Percentiles rank a stretch among this genome's conserved stretches.
Conservation (phyloP, 2,329 filamentous ascomycete genomes). For the Fusarium pseudocircinatum region DNA sequence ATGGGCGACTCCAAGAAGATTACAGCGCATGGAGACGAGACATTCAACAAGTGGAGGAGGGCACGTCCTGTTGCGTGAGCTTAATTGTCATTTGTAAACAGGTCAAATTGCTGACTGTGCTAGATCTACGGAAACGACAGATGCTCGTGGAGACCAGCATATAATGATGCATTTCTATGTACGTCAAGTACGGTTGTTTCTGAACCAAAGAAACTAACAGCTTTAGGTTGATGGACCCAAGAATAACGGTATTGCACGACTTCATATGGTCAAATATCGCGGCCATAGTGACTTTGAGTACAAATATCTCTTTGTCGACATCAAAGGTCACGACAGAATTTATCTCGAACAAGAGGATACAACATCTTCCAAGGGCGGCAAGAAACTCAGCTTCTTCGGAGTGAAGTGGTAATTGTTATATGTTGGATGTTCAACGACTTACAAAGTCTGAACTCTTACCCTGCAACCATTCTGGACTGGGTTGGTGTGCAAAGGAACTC, state of each 20-base stretch:
- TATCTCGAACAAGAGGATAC: constrained; percentile 71
- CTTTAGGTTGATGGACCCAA: constrained; percentile 77
- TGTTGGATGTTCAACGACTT: background rate
- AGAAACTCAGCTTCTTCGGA: constrained; percentile 67
- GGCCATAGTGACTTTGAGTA: constrained; percentile 78
- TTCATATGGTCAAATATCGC: constrained; percentile 79
- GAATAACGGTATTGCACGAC: constrained; percentile 75
- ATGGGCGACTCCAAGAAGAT: constrained; percentile 82
- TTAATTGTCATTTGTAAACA: background rate
- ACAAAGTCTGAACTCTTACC: background rate
- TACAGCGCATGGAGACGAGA: constrained; percentile 81
- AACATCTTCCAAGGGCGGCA: constrained; percentile 47
- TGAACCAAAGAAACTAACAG: constrained; percentile 2
- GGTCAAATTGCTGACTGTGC: constrained; percentile 40
- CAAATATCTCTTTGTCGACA: constrained; percentile 81
- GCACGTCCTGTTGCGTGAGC: constrained; percentile 68
- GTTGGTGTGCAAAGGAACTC: background rate
- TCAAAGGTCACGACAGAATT: constrained; percentile 74
- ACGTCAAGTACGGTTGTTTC: constrained; percentile 43
- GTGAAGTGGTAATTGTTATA: constrained; percentile 62
- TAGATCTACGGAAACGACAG: constrained; percentile 74
- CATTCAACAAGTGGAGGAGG: constrained; percentile 81
- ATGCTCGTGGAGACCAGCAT: constrained; percentile 81
- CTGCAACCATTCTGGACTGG: background rate
- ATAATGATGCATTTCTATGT: constrained; percentile 87